Conservation (phyloP, 192 early-diverging fungal genomes). For the Coemansia sp. region DNA sequence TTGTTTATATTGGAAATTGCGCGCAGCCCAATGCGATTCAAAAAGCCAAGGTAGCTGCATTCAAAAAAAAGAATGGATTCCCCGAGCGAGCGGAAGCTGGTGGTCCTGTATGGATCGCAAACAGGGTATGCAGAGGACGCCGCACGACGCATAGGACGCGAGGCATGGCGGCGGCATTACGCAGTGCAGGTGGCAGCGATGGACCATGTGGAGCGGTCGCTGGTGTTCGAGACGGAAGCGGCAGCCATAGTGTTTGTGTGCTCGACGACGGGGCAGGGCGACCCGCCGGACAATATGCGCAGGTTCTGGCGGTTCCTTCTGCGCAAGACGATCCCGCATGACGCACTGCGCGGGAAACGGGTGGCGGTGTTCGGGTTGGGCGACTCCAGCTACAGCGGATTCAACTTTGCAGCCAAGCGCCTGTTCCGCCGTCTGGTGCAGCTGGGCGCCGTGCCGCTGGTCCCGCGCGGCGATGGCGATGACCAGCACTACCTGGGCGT, state of each 20-base stretch:
- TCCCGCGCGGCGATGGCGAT: conserved; percentile 82
- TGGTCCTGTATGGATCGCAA: conserved; percentile 89
- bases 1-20: too few relatives aligned
- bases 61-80: neutral
- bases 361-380: conserved; percentile 94
- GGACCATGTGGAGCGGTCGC: conserved; percentile 74
- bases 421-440: conserved; percentile 81
- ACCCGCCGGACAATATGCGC: conserved; percentile 90
- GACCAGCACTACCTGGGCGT: conserved; percentile 94
- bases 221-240: neutral
- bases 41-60: too few relatives aligned
- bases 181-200: conserved; percentile 62
- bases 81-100: conserved; percentile 37
- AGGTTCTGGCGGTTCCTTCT: conserved; percentile 90
- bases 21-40: too few relatives aligned
- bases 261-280: conserved; percentile 93
- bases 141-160: conserved; percentile 77
- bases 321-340: conserved; percentile 70
- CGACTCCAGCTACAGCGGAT: conserved; percentile 91
- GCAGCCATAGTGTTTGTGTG: conserved; percentile 72
- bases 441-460: conserved; percentile 75
- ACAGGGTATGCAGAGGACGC: conserved; percentile 93
- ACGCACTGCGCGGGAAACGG: conserved; percentile 64
- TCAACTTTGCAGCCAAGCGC: conserved; percentile 93
- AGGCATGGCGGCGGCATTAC: conserved; percentile 78